phyloP scores from a whole-genome alignment of 441 rosid genomes.

The Populus hybrid region DNA sequence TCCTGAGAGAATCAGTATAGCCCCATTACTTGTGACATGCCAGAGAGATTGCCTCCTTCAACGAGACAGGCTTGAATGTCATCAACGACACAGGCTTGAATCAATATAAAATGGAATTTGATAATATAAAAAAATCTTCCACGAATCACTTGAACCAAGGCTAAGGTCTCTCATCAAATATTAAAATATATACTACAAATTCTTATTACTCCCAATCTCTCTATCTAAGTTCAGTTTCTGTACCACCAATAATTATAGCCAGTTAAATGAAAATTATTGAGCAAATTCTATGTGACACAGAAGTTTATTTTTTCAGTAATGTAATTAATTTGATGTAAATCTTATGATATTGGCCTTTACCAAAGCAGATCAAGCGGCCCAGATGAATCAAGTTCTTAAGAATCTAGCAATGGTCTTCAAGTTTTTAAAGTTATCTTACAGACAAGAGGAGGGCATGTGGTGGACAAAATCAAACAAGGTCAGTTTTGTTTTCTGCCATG shows the following conservation, averaged over 20 bases:
- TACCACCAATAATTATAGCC: too few relatives aligned
- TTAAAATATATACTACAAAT: too few relatives aligned
- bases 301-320: not conserved
- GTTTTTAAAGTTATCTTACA: not conserved
- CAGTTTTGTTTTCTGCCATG: not conserved
- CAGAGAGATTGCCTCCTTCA: slow-evolving; percentile 37
- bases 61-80: slow-evolving; percentile 39
- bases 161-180: not conserved
- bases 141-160: not conserved
- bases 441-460: not conserved
- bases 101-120: slow-evolving; percentile 4
- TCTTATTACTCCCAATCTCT: not conserved
- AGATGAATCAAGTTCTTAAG: not conserved
- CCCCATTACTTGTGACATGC: slow-evolving; percentile 11
- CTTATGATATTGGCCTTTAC: too few relatives aligned
- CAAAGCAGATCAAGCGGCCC: not conserved
- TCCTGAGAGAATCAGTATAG: slow-evolving; percentile 15
- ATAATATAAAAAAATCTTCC: not conserved
- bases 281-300: not conserved
- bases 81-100: not conserved
- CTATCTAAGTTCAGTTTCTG: not conserved
- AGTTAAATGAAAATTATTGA: not conserved
- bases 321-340: not conserved
- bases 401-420: not conserved
- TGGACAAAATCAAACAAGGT: not conserved